Evolutionary conservation across 805 yeast species (phyloP), one percentile per base, ranked within the genome.

Genomic region (Pichia phayaonensis): DNA sequence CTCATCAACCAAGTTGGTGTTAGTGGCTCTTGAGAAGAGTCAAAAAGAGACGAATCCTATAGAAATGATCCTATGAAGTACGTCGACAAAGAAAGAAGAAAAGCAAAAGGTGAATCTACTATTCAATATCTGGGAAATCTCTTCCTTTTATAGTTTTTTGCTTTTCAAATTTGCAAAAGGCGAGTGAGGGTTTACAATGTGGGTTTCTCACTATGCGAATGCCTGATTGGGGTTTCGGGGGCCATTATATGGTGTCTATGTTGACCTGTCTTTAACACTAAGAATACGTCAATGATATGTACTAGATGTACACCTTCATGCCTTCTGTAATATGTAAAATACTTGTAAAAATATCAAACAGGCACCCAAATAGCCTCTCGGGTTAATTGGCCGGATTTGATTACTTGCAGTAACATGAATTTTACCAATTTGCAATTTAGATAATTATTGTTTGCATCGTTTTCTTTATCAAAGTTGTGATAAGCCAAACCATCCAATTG

Each of bases 51-150:
- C 95, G 96, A 87, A 81, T 81, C 85, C 97, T 89, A 90, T 89
- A 89, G 96, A 90, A 89, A 89, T 89, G 97, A 89, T 90, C 96
- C 96, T 87, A 89, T 86, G 95, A 86, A 86, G 96, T 89, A 89
- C 95, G 96, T 88, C 96, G 95, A 84, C 94, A 77, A 74, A 77
- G 79, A 79, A 77, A 72, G 72, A 68, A 73, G 70, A 72, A 74
- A 65, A 64, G 59, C 62, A 61, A 62, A 64, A 65, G 62, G 40
- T 39, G 40, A 20, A 4, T 22, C 12, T 39, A 40, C 23, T 38
- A 15, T 7, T 8, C 3, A 39, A 39, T 41, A 42, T 26, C 40
- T 50, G 52, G 42, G 50, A 50, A 54, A 22, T 42, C 39, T 43
- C 50, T 24, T 45, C 57, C 50, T 59, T 64, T 60, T 65, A 65